Evolutionary conservation across 768 basidiomycete genomes (phyloP).

Genomic region (Phlebiopsis flavidoalba): DNA sequence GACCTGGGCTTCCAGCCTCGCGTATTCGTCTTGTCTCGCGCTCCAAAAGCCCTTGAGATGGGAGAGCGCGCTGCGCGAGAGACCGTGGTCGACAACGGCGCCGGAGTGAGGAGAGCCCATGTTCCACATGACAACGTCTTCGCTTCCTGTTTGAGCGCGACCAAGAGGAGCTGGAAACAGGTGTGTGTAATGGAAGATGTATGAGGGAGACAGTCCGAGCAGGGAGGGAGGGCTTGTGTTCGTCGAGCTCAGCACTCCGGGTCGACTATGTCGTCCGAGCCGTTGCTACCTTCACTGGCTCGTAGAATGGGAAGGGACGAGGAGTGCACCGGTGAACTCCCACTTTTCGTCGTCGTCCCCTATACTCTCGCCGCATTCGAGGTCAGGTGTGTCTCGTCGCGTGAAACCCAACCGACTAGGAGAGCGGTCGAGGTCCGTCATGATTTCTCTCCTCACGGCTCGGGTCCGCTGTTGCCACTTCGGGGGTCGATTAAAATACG

Average conservation of each 20-base stretch:
- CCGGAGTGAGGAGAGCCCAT: not conserved
- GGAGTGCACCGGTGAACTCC: slow-evolving; percentile 4
- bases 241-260: not conserved
- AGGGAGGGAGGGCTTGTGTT: slow-evolving; percentile 10
- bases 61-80: slow-evolving; percentile 54
- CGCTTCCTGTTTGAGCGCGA: not conserved
- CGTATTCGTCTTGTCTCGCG: slow-evolving; percentile 48
- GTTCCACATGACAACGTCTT: too few species aligned
- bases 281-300: slow-evolving; percentile 3
- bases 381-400: not conserved
- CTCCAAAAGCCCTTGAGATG: slow-evolving; percentile 64
- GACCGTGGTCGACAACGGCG: slow-evolving; percentile 43
- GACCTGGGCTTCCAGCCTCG: slow-evolving; percentile 20
- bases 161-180: not conserved
- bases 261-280: slow-evolving; percentile 1
- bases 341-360: slow-evolving; percentile 11
- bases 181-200: not conserved
- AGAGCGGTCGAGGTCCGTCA: slow-evolving; percentile 5
- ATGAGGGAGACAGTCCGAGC: slow-evolving; percentile 3
- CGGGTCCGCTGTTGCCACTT: not conserved
- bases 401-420: slow-evolving; percentile 13
- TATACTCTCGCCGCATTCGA: not conserved
- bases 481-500: too few species aligned
- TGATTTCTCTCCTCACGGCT: not conserved
- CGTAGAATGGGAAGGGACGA: not conserved